Percentiles rank a stretch among this genome's conserved stretches.
Evolutionary conservation across 2,329 filamentous ascomycete genomes (phyloP).

Genomic region (Sporothrix globosa): DNA sequence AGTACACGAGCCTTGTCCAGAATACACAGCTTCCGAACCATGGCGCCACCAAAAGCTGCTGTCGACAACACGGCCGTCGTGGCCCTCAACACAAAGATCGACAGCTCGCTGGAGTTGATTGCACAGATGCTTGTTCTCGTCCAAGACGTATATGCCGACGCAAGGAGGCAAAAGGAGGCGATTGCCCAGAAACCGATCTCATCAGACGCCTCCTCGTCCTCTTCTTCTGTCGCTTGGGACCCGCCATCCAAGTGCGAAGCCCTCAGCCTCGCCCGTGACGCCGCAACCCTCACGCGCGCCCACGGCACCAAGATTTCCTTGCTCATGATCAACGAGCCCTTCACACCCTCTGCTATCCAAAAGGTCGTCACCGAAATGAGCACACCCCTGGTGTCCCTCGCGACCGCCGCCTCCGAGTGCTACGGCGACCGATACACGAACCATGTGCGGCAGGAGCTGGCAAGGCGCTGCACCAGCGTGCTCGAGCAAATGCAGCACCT

Average conservation of each 20-base stretch:
- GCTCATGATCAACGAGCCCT: constrained; percentile 82
- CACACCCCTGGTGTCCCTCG: constrained; percentile 73
- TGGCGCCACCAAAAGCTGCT: constrained; percentile 36
- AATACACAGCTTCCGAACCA: neutral
- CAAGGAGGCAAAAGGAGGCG: constrained; percentile 27
- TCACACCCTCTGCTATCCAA: constrained; percentile 74
- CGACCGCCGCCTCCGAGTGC: constrained; percentile 70
- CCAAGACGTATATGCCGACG: constrained; percentile 44
- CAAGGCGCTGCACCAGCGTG: constrained; percentile 60
- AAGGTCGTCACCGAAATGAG: constrained; percentile 70
- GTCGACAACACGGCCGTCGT: constrained; percentile 38
- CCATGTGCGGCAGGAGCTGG: constrained; percentile 50
- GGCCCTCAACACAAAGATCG: constrained; percentile 47
- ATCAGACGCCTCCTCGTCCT: neutral
- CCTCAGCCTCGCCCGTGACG: constrained; percentile 71
- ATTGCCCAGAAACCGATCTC: neutral
- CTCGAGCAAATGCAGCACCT: constrained; percentile 66
- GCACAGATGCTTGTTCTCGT: constrained; percentile 46
- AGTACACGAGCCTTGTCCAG: neutral
- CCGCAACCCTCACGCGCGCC: constrained; percentile 73
- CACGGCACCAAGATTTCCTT: constrained; percentile 88
- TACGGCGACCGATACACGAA: constrained; percentile 66
- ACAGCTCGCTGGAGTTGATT: constrained; percentile 47
- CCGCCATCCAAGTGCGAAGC: constrained; percentile 50
- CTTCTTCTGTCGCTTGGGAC: neutral